phyloP scores from a whole-genome alignment of 148 eudicot genomes.

The Rhododendron ferrugineum region DNA sequence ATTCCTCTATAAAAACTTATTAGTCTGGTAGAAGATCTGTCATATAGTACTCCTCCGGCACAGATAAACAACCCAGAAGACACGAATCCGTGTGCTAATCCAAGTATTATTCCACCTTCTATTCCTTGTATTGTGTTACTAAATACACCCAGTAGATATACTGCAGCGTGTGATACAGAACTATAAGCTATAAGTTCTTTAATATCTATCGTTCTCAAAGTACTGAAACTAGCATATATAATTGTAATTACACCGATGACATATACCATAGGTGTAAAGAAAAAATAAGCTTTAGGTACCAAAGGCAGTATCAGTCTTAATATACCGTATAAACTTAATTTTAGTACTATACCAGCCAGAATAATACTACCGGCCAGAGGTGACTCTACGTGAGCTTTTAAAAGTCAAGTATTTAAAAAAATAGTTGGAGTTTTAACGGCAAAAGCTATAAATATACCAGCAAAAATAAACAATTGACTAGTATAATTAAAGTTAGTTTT shows the following conservation, averaged over 20 bases:
- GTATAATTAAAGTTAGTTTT: background rate
- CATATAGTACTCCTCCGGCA: background rate
- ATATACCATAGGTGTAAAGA: background rate
- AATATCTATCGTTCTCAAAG: background rate
- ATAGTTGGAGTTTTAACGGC: background rate
- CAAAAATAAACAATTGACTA: background rate
- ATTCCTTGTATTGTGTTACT: background rate
- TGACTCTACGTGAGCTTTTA: background rate
- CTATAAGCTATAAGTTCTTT: background rate
- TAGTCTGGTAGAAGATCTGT: background rate
- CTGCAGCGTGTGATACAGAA: background rate
- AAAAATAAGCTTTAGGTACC: background rate
- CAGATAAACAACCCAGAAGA: background rate
- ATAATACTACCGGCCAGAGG: background rate
- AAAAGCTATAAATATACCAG: background rate
- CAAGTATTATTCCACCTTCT: background rate
- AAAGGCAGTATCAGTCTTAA: background rate
- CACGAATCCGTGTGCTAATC: background rate
- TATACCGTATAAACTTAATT: background rate
- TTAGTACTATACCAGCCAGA: background rate
- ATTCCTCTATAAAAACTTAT: background rate
- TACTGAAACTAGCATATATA: background rate
- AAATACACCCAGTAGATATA: background rate
- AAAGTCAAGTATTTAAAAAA: background rate
- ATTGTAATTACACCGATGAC: background rate